phyloP scores from a whole-genome alignment of 1,284 basidiomycete species.

The Cystobasidium sp. region DNA sequence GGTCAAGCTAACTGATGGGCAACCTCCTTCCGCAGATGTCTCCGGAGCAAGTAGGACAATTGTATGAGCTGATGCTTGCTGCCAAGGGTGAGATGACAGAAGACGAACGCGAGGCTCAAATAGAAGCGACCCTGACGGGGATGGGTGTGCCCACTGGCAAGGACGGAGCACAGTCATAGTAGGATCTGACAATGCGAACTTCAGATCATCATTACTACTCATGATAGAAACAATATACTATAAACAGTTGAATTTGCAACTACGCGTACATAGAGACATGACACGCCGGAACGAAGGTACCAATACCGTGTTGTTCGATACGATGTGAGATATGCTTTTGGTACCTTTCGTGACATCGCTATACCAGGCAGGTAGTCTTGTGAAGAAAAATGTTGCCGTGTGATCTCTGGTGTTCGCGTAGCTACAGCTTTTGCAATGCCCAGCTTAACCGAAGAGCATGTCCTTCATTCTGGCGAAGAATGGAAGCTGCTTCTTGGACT shows the following conservation, averaged over 20 bases:
- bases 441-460: conserved; percentile 54
- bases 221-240: not conserved
- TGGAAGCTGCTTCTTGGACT: conserved; percentile 54
- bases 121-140: conserved; percentile 21
- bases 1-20: not conserved
- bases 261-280: no score
- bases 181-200: not conserved
- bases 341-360: no score
- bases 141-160: conserved; percentile 39
- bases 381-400: not conserved
- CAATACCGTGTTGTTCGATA: no score
- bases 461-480: conserved; percentile 54
- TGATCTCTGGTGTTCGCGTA: not conserved
- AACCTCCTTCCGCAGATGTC: conserved; percentile 68
- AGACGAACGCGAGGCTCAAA: conserved; percentile 35
- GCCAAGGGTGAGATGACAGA: conserved; percentile 57
- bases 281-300: no score
- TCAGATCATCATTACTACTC: not conserved
- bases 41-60: conserved; percentile 84
- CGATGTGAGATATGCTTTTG: no score
- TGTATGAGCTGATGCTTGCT: conserved; percentile 89
- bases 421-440: not conserved
- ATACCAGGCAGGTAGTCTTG: not conserved
- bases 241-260: no score
- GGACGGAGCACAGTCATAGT: not conserved